Evolutionary conservation across 345 rosid species (phyloP).

Genomic region (Arabidopsis thaliana): TAIR10.1 NC_003071.7:11773501-11774000

Average conservation of each 20-base stretch:
- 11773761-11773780: background rate
- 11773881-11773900: constrained; percentile 16
- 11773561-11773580: constrained; percentile 80
- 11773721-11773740: background rate
- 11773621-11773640: constrained; percentile 44
- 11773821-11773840: background rate
- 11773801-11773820: too few relatives aligned
- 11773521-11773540: constrained; percentile 89
- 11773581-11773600: constrained; percentile 83
- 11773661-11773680: background rate
- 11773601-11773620: constrained; percentile 98
- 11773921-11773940: constrained; percentile 1
- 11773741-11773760: background rate
- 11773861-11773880: background rate
- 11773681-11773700: background rate
- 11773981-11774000: constrained; percentile 98
- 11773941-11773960: constrained; percentile 14
- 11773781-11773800: background rate
- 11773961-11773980: constrained; percentile 71
- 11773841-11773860: background rate
- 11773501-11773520: constrained; percentile 65
- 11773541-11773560: constrained; percentile 80
- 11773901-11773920: constrained; percentile 10
- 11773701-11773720: background rate
- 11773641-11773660: background rate